Conservation (phyloP, 768 basidiomycete species). For the Podaxis sp. region DNA sequence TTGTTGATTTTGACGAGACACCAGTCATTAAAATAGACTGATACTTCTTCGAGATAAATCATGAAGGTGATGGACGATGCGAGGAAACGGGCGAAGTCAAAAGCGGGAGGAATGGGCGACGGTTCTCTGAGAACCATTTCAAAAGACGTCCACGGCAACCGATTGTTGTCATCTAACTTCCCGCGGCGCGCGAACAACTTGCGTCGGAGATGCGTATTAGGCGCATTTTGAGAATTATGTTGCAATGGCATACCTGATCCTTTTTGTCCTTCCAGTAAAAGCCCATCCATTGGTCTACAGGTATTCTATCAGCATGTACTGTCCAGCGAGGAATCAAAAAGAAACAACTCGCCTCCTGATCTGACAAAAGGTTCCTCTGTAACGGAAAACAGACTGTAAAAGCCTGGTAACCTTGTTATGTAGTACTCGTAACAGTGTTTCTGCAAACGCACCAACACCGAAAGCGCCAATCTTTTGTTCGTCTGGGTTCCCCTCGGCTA, state of each 20-base stretch:
- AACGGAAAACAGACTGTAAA: slow-evolving; percentile 80
- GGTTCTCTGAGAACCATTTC: slow-evolving; percentile 86
- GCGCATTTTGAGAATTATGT: slow-evolving; percentile 2
- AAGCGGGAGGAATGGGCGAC: slow-evolving; percentile 73
- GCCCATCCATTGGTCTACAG: slow-evolving; percentile 83
- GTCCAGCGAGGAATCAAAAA: slow-evolving; percentile 23
- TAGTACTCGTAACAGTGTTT: background rate
- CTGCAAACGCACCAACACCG: slow-evolving; percentile 61
- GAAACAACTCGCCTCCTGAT: slow-evolving; percentile 57
- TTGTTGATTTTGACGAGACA: slow-evolving; percentile 69
- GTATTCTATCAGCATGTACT: background rate
- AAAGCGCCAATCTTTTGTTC: slow-evolving; percentile 97
- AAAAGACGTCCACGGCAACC: slow-evolving; percentile 77
- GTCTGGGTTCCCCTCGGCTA: slow-evolving; percentile 91
- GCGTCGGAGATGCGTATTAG: slow-evolving; percentile 1
- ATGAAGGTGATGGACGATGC: slow-evolving; percentile 94
- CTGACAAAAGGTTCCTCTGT: slow-evolving; percentile 84
- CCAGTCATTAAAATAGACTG: slow-evolving; percentile 80
- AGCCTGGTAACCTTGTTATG: slow-evolving; percentile 38
- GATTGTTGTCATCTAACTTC: slow-evolving; percentile 42
- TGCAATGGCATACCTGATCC: slow-evolving; percentile 59
- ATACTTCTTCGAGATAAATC: slow-evolving; percentile 71
- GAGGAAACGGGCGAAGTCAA: slow-evolving; percentile 89
- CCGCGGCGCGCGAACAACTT: slow-evolving; percentile 86
- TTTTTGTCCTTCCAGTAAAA: slow-evolving; percentile 96